Base-by-base conservation (phyloP, 2,329 filamentous ascomycete genomes). In the Aspergillus japonicus region DNA sequence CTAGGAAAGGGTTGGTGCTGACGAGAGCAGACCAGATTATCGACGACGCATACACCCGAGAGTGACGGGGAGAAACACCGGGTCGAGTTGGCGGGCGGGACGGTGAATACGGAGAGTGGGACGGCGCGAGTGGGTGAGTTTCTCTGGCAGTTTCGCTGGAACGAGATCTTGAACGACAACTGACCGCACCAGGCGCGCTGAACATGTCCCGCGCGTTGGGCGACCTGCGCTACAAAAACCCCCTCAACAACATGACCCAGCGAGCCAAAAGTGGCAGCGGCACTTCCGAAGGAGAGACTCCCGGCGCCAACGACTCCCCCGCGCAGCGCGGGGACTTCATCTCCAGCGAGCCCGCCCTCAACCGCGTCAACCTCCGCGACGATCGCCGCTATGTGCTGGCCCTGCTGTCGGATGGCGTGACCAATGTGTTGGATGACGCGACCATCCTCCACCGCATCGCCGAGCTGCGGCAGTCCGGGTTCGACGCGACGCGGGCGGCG, bases 121-220 rank as follows among this genome's bases (percentile, higher is more conserved):
- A 50, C 56, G 11, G 29, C 54, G n/a, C 53, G 60, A 24, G 19
- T 62, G 12, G 60, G 60, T 54, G 12, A 5, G 52, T 14, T 1
- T 11, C 3, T 4, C 11, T 35, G 14, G 1, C 11, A 14, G 4
- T 35, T 11, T 35, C 33, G 11, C 31, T 39, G 16, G 23, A 2
- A 23, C n/a, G 14, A 21, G 16, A n/a, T 1, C 21, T 3, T n/a
- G n/a, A n/a, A n/a, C 10, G 11, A 1, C 33, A 2, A 26, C 11
- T 8, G 23, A 29, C 29, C 21, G 29, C 11, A 3, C 14, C 23
- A 61, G 59, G 59, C 8, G 12, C 56, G n/a, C 48, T 62, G 16
- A 62, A 62, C 7, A 60, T 62, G 57, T 62, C 60, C 26, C 60
- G 60, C 7, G 60, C 60, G 2, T 35, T 62, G 4, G 60, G 60